A percentile compares a stretch with the other conserved stretches of the same genome.
phyloP scores from a whole-genome alignment of 2,329 filamentous ascomycete species.

The Exophiala bonariae region DNA sequence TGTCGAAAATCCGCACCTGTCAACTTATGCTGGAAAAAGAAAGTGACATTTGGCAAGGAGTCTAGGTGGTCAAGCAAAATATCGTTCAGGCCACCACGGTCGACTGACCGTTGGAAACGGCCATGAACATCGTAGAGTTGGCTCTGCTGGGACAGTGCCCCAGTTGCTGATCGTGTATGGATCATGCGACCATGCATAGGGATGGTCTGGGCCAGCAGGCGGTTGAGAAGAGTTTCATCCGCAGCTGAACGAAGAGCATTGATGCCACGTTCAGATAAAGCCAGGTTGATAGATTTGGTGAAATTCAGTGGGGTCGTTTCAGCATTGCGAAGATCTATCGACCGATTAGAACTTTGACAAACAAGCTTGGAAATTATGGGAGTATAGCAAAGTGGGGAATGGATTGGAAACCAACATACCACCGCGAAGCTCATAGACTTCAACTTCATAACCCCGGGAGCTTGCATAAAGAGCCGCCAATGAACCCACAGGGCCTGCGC shows the following conservation, averaged over 20 bases:
- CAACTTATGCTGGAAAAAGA: slow-evolving; percentile 93
- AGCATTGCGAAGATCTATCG: slow-evolving; percentile 82
- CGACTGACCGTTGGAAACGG: slow-evolving; percentile 82
- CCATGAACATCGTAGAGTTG: slow-evolving; percentile 91
- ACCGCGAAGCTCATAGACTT: slow-evolving; percentile 88
- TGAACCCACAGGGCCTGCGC: slow-evolving; percentile 89
- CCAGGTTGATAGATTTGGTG: slow-evolving; percentile 97
- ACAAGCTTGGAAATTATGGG: too few relatives aligned
- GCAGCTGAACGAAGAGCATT: slow-evolving; percentile 76
- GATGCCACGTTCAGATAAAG: slow-evolving; percentile 89
- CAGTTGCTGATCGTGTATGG: slow-evolving; percentile 67
- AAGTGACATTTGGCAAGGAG: slow-evolving; percentile 79
- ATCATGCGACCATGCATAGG: slow-evolving; percentile 98
- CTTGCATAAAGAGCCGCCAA: slow-evolving; percentile 92
- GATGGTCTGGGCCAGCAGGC: slow-evolving; percentile 75
- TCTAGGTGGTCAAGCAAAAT: slow-evolving; percentile 81
- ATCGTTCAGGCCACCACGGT: slow-evolving; percentile 80
- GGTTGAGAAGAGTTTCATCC: slow-evolving; percentile 66
- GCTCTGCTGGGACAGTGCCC: slow-evolving; percentile 70
- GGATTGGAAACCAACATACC: slow-evolving; percentile 62
- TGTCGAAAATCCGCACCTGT: slow-evolving; percentile 81
- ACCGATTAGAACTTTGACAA: too few relatives aligned
- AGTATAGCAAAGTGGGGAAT: too few relatives aligned
- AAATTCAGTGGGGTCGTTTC: slow-evolving; percentile 86
- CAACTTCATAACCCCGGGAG: slow-evolving; percentile 80